Evolutionary conservation across 495 filamentous ascomycete genomes (phyloP), one percentile per base, ranked within the genome.

Genomic region (Gamarada debralockiae): DNA sequence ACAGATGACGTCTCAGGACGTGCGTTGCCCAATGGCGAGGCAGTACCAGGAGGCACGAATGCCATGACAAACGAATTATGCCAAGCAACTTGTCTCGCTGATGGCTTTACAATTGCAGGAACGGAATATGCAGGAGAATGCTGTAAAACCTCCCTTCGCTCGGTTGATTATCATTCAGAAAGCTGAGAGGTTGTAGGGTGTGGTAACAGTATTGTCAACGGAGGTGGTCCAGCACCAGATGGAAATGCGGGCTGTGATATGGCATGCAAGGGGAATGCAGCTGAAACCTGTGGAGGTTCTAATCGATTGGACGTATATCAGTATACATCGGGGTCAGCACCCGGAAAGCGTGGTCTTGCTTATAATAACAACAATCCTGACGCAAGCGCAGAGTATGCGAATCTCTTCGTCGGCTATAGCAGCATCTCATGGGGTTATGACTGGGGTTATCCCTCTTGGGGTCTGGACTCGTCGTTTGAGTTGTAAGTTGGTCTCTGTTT

Each of bases 341-440:
- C 45, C 2, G 48, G 18, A 56, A 83, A 81, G 73, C 85, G 87
- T 56, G 90, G 90, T 63, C 78, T 91, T 33, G 80, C 84, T 45
- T 95, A 90, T 83, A 90, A 92, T 66, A 74, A 84, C 55, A 45
- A 45, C 39, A 53, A 53, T 27, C 50, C 39, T 10, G 12, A 8
- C n/a, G 48, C 33, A 51, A 41, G 41, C 23, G 67, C 75, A 44
- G 59, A 52, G 38, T 72, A 83, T n/a, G 78, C 83, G 39, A 43
- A 60, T 18, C 23, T 67, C 47, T 81, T 89, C 65, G 44, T 70
- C 15, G 61, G 59, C 53, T 52, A 62, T 46, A 67, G 66, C 55
- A 62, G 75, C 47, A 66, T 86, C 66, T 67, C 70, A 20, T 92
- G 86, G 85, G 79, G 77, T 33, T 91, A 90, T 77, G 87, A 92